A percentile compares a stretch with the other conserved stretches of the same genome.
Evolutionary conservation across 2,329 filamentous ascomycete species (phyloP).

Genomic region (Exophiala xenobiotica): DNA sequence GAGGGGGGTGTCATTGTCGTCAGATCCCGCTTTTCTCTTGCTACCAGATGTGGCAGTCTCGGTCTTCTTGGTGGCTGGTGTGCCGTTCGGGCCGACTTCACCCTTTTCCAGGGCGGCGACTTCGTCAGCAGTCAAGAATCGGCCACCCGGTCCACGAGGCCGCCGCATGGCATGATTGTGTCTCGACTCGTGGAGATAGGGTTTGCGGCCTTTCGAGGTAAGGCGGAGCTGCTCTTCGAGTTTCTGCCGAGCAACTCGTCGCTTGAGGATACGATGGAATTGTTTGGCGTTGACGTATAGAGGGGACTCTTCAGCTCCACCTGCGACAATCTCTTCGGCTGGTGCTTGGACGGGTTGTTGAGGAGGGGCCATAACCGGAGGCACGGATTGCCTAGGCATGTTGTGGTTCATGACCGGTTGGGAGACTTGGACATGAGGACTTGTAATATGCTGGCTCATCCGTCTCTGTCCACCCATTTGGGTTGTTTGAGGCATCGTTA

Average conservation of each 20-base stretch:
- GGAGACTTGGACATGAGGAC: conserved; percentile 70
- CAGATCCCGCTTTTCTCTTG: conserved; percentile 53
- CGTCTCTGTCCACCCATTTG: conserved; percentile 60
- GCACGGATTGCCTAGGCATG: conserved; percentile 52
- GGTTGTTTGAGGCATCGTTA: conserved; percentile 54
- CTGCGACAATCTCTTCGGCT: conserved; percentile 71
- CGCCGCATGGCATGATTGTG: conserved; percentile 98
- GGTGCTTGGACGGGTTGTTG: conserved; percentile 62
- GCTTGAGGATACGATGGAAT: conserved; percentile 94
- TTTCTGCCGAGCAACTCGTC: conserved; percentile 86
- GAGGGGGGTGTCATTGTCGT: conserved; percentile 43
- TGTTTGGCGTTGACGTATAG: conserved; percentile 98
- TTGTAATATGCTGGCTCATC: conserved; percentile 72
- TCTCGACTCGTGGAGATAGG: conserved; percentile 93
- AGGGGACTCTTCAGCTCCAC: conserved; percentile 80
- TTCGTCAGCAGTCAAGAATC: conserved; percentile 95
- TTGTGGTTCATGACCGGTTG: conserved; percentile 73
- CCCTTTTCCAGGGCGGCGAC: conserved; percentile 82
- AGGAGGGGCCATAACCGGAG: conserved; percentile 48
- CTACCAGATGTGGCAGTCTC: conserved; percentile 38
- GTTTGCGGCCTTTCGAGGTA: conserved; percentile 93
- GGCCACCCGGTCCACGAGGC: conserved; percentile 86
- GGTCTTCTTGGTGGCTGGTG: conserved; percentile 31
- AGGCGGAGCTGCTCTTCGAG: conserved; percentile 88
- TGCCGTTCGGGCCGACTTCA: conserved; percentile 36